Percentiles rank a stretch among this genome's conserved stretches.
Evolutionary conservation across 1,284 basidiomycete genomes (phyloP).

Genomic region (Moesziomyces sp.): DNA sequence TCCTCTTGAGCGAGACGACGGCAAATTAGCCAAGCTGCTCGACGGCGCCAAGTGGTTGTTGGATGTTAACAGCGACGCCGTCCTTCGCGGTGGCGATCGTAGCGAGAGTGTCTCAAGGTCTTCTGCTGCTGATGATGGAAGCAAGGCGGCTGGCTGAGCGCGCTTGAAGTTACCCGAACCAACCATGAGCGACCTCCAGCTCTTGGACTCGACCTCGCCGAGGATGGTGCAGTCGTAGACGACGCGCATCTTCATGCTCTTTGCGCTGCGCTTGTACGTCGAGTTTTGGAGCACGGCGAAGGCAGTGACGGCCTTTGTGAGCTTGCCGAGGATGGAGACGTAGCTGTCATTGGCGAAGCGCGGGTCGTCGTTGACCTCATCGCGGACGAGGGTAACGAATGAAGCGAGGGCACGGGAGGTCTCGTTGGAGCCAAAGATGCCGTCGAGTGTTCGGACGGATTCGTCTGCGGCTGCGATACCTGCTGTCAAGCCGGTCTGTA

Average conservation of each 20-base stretch:
- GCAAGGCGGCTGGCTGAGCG: conserved; percentile 13
- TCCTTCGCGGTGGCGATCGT: conserved; percentile 19
- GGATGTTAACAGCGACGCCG: conserved; percentile 17
- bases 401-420: conserved; percentile 70
- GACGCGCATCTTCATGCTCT: conserved; percentile 67
- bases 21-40: background rate
- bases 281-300: conserved; percentile 71
- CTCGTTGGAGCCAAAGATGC: conserved; percentile 72
- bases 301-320: conserved; percentile 72
- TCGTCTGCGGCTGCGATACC: conserved; percentile 69
- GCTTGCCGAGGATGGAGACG: conserved; percentile 43
- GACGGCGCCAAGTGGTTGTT: conserved; percentile 6
- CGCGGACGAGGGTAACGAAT: conserved; percentile 70
- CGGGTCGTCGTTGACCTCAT: conserved; percentile 68
- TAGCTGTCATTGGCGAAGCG: conserved; percentile 65
- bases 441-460: conserved; percentile 71
- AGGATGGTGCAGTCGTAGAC: conserved; percentile 71
- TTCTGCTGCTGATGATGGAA: conserved; percentile 14
- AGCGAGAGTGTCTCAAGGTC: conserved; percentile 29
- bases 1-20: conserved; percentile 28
- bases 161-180: conserved; percentile 53
- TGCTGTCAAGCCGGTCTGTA: conserved; percentile 30
- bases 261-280: conserved; percentile 69
- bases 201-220: conserved; percentile 65
- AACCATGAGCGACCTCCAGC: conserved; percentile 53